Conservation (phyloP, 1,284 basidiomycete genomes). For the Schizopora paradoxa region DNA sequence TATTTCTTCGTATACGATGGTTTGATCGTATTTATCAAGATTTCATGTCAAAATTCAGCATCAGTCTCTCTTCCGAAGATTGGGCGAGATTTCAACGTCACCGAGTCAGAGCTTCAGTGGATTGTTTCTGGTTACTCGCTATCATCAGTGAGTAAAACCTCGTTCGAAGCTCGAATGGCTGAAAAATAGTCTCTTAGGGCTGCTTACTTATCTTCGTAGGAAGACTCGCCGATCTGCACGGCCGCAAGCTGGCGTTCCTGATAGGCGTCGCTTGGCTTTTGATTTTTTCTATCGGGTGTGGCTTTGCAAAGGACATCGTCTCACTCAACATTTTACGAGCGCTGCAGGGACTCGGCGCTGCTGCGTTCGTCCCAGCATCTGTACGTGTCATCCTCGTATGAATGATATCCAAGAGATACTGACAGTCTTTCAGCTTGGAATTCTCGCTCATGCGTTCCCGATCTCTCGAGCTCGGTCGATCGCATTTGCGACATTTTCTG, state of each 20-base stretch:
- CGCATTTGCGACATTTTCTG: slow-evolving; percentile 39
- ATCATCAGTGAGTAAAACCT: slow-evolving; percentile 39
- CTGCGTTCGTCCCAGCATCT: slow-evolving; percentile 31
- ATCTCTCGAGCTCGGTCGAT: slow-evolving; percentile 30
- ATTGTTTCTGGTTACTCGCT: slow-evolving; percentile 50
- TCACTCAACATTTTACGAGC: slow-evolving; percentile 28
- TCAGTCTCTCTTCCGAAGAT: slow-evolving; percentile 52
- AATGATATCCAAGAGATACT: no score
- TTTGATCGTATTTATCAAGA: slow-evolving; percentile 41
- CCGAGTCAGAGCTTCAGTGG: slow-evolving; percentile 49
- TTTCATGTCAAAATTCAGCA: no score
- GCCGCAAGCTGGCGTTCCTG: slow-evolving; percentile 48
- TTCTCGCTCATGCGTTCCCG: slow-evolving; percentile 39
- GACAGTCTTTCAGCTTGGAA: slow-evolving; percentile 36
- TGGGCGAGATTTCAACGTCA: slow-evolving; percentile 40
- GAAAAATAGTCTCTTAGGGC: slow-evolving; percentile 34
- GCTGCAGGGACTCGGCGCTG: slow-evolving; percentile 31
- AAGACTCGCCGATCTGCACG: slow-evolving; percentile 55
- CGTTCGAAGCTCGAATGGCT: slow-evolving; percentile 21
- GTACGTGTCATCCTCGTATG: slow-evolving; percentile 19
- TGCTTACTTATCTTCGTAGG: slow-evolving; percentile 57
- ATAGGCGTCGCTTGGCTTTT: slow-evolving; percentile 36
- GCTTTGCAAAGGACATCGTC: slow-evolving; percentile 30
- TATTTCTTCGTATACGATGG: slow-evolving; percentile 3
- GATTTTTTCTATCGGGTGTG: slow-evolving; percentile 36